Conservation (phyloP, 2,329 filamentous ascomycete genomes). For the Colletotrichum brevisporum region DNA sequence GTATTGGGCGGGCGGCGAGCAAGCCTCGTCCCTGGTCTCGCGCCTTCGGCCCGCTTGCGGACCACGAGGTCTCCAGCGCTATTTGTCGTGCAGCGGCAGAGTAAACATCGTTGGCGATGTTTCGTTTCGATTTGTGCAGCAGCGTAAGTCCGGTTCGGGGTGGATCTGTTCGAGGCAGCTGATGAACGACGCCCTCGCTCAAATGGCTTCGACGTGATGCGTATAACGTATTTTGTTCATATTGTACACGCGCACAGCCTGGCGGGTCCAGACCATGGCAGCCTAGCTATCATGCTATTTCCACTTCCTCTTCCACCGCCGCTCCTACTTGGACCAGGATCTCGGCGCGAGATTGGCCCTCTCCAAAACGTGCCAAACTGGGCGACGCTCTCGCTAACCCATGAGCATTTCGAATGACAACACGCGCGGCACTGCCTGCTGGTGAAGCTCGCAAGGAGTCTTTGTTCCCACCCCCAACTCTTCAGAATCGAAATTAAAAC, state of each 20-base stretch:
- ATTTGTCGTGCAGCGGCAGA: neutral
- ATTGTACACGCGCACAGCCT: conserved; percentile 26
- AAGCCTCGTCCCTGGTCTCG: conserved; percentile 2
- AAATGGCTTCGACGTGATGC: no score
- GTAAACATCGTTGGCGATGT: neutral
- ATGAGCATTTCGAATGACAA: conserved; percentile 7
- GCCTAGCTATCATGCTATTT: conserved; percentile 21
- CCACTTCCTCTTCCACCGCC: neutral
- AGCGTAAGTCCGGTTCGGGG: neutral
- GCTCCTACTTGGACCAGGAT: neutral
- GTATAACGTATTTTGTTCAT: conserved; percentile 9
- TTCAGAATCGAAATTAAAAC: conserved; percentile 11
- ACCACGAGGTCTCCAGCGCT: neutral
- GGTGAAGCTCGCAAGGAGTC: conserved; percentile 4
- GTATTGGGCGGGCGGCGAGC: conserved; percentile 8
- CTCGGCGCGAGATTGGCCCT: conserved; percentile 3
- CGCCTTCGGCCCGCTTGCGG: conserved; percentile 21
- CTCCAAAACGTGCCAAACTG: neutral
- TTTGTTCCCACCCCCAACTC: neutral
- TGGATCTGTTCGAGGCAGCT: no score
- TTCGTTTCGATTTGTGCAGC: neutral
- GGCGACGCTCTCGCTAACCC: conserved; percentile 3
- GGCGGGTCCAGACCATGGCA: neutral
- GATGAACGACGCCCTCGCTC: no score
- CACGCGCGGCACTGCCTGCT: conserved; percentile 8